Conservation (phyloP, 495 filamentous ascomycete species). For the Aspergillus indologenus region DNA sequence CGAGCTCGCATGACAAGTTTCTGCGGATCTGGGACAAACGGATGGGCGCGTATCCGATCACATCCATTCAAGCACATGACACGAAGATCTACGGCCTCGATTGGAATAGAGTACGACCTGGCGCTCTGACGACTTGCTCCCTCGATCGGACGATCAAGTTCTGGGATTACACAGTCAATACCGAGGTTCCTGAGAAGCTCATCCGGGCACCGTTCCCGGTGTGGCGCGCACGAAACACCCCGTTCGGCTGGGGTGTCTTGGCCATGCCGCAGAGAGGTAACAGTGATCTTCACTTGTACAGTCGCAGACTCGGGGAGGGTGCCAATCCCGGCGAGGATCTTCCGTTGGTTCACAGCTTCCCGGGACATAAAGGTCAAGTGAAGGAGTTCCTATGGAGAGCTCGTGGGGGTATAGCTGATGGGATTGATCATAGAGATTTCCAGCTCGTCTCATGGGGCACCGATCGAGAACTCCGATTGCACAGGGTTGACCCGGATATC, state of each 20-base stretch:
- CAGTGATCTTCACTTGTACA: constrained; percentile 81
- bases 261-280: constrained; percentile 92
- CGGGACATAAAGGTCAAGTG: constrained; percentile 78
- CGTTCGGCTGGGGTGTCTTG: constrained; percentile 81
- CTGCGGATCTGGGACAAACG: constrained; percentile 89
- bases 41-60: constrained; percentile 72
- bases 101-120: constrained; percentile 77
- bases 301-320: constrained; percentile 52
- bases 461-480: constrained; percentile 77
- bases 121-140: constrained; percentile 79
- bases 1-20: constrained; percentile 84
- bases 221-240: constrained; percentile 91
- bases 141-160: constrained; percentile 91
- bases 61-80: constrained; percentile 82
- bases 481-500: constrained; percentile 63
- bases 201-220: constrained; percentile 83
- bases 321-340: constrained; percentile 45
- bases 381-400: constrained; percentile 94
- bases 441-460: constrained; percentile 92
- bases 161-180: constrained; percentile 73
- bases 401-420: constrained; percentile 66
- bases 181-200: constrained; percentile 65
- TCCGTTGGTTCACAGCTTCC: constrained; percentile 67
- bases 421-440: constrained; percentile 85
- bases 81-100: constrained; percentile 96